A percentile compares a stretch with the other conserved stretches of the same genome.
These are phyloP conservation scores for Sanghuangporus sanghuang DNA, from an alignment of 1,284 basidiomycete genomes.

Conservation along the genomic window DNA sequence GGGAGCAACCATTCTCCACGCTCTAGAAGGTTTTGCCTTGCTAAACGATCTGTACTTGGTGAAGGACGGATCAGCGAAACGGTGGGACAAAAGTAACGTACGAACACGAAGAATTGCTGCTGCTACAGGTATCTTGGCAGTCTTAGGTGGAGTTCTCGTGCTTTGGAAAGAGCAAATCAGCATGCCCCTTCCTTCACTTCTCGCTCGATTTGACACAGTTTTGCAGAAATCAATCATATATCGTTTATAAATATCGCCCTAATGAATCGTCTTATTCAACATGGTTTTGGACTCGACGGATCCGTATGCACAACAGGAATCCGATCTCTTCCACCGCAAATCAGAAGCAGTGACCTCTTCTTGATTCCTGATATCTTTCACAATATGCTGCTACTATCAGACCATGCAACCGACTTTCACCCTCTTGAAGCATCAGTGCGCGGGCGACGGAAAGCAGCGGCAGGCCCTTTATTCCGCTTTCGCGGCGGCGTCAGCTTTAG, in stretches of 20 bases:
- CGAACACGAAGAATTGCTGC: slow-evolving; percentile 30
- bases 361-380: too few relatives aligned
- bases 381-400: too few relatives aligned
- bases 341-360: too few relatives aligned
- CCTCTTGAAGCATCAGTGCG: too few relatives aligned
- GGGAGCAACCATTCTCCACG: slow-evolving; percentile 46
- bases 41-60: slow-evolving; percentile 44
- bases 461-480: not conserved
- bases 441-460: too few relatives aligned
- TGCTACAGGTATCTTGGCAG: slow-evolving; percentile 38
- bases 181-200: slow-evolving; percentile 48
- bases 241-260: not conserved
- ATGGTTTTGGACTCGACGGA: too few relatives aligned
- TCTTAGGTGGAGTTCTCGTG: slow-evolving; percentile 47
- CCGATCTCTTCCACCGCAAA: too few relatives aligned
- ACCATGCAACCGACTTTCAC: too few relatives aligned
- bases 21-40: slow-evolving; percentile 49
- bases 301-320: too few relatives aligned
- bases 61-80: slow-evolving; percentile 20
- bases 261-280: too few relatives aligned
- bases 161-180: slow-evolving; percentile 48
- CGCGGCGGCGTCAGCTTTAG: not conserved
- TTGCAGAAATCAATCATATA: slow-evolving; percentile 27
- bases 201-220: slow-evolving; percentile 38
- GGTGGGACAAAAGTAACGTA: slow-evolving; percentile 22